Percentiles rank a stretch among this genome's conserved stretches.
These are phyloP conservation scores for Colletotrichum caudatum DNA, from an alignment of 2,329 filamentous ascomycete genomes.

Conservation along the genomic window DNA sequence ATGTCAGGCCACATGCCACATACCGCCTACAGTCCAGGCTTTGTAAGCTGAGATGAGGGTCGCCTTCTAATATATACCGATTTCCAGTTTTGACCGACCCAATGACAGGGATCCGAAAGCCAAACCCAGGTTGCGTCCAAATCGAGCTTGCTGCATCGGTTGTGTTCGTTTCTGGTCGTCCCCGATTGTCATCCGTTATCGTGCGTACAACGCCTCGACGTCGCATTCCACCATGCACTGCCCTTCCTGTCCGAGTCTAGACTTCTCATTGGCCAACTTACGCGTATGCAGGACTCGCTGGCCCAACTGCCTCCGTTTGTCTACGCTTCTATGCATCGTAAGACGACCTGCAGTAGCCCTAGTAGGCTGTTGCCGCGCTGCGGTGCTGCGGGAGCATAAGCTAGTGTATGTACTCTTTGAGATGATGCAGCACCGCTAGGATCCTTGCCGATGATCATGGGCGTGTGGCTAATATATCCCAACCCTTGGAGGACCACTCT, in stretches of 20 bases:
- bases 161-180: constrained; percentile 10
- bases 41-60: not conserved
- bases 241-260: too few species aligned
- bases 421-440: constrained; percentile 15
- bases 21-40: not conserved
- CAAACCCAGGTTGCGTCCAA: not conserved
- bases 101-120: constrained; percentile 3
- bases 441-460: constrained; percentile 38
- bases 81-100: not conserved
- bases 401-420: constrained; percentile 17
- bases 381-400: constrained; percentile 25
- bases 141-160: constrained; percentile 29
- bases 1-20: not conserved
- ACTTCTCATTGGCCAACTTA: constrained; percentile 17
- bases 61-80: constrained; percentile 3
- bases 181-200: constrained; percentile 12
- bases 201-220: constrained; percentile 9
- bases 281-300: constrained; percentile 8
- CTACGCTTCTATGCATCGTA: not conserved
- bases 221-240: constrained; percentile 3
- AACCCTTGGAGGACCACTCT: not conserved
- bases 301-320: not conserved
- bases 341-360: constrained; percentile 38
- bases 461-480: constrained; percentile 15
- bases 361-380: constrained; percentile 21